Evolutionary conservation across 805 yeast species (phyloP), one percentile per base, ranked within the genome.

Genomic region (Ogataea angusta): DNA sequence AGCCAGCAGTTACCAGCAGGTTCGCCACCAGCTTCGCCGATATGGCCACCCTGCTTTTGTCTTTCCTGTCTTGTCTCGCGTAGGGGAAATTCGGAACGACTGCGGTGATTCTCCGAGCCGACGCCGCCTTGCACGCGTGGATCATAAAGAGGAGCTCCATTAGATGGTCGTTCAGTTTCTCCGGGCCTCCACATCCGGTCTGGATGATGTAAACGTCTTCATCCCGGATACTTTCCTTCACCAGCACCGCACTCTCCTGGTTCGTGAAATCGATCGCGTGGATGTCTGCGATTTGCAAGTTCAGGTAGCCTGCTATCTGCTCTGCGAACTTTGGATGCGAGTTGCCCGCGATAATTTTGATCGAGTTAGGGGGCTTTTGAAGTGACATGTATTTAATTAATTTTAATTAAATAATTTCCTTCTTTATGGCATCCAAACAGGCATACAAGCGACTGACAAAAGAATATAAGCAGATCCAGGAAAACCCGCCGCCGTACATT

Each of bases 1-100:
- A 90, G 6, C 99, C 98, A 3, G 97, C 93, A 2, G 96, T 86
- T 42, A 88, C 86, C 36, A 91, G 70, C 73, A 91, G 70, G 59
- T 91, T 87, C 6, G 98, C 98, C 66, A 91, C 79, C 46, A 91
- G 71, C 61, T 91, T 90, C 37, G 98, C 98, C 7, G 97, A 88
- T 46, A 91, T 89, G 21, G 98, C 96, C 8, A 97, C 98, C 54
- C 99, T 76, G 32, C 91, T 81, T 63, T 91, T 91, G 64, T 91
- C 98, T 64, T 91, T 91, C 64, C 90, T 85, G 66, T 91, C 99
- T 64, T 91, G 99, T 67, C 99, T 79, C 3, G 98, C 98, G 60
- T 91, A 91, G 10, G 97, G 96, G 68, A 90, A 91, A 64, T 84
- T 86, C 34, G 99, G 99, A 46, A 93, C 78, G 40, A 91, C 95